These are phyloP conservation scores for Blastomyces parvus DNA, from an alignment of 2,329 filamentous ascomycete species.

Conservation along the genomic window DNA sequence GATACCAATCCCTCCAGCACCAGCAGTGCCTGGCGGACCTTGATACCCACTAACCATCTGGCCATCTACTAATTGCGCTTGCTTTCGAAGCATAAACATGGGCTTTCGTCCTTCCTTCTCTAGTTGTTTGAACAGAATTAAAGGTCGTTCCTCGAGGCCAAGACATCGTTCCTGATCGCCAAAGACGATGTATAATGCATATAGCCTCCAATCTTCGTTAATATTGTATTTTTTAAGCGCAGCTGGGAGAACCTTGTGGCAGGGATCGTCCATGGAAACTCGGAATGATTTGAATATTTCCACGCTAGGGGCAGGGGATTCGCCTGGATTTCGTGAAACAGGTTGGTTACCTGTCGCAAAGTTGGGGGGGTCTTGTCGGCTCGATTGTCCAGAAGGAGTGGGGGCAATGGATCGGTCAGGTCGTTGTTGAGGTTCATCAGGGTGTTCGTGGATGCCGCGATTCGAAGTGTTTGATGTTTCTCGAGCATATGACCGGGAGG, in stretches of 20 bases:
- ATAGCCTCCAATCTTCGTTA: slow-evolving; percentile 93
- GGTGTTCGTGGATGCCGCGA: slow-evolving; percentile 30
- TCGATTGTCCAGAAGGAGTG: slow-evolving; percentile 22
- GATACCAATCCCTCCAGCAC: slow-evolving; percentile 11
- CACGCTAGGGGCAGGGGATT: slow-evolving; percentile 44
- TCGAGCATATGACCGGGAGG: slow-evolving; percentile 36
- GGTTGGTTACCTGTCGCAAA: slow-evolving; percentile 15
- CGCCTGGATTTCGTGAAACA: slow-evolving; percentile 16
- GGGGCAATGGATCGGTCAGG: slow-evolving; percentile 26
- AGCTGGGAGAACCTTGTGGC: slow-evolving; percentile 90
- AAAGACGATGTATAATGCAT: slow-evolving; percentile 95
- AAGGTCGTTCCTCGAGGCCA: slow-evolving; percentile 80
- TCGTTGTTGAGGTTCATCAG: slow-evolving; percentile 29
- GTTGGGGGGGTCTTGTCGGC: slow-evolving; percentile 26
- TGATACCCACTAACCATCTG: slow-evolving; percentile 26
- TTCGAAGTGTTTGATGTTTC: slow-evolving; percentile 20
- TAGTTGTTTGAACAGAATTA: slow-evolving; percentile 94
- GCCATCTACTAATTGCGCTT: slow-evolving; percentile 46
- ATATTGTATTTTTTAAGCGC: slow-evolving; percentile 98
- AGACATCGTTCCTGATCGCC: slow-evolving; percentile 96
- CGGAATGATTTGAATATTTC: slow-evolving; percentile 99
- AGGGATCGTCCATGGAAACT: slow-evolving; percentile 95
- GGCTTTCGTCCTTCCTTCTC: slow-evolving; percentile 96
- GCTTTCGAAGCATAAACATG: slow-evolving; percentile 90
- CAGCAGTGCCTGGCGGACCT: slow-evolving; percentile 17